Base-by-base conservation (phyloP, 208 protist genomes). In the Leptomonas seymouri region DNA sequence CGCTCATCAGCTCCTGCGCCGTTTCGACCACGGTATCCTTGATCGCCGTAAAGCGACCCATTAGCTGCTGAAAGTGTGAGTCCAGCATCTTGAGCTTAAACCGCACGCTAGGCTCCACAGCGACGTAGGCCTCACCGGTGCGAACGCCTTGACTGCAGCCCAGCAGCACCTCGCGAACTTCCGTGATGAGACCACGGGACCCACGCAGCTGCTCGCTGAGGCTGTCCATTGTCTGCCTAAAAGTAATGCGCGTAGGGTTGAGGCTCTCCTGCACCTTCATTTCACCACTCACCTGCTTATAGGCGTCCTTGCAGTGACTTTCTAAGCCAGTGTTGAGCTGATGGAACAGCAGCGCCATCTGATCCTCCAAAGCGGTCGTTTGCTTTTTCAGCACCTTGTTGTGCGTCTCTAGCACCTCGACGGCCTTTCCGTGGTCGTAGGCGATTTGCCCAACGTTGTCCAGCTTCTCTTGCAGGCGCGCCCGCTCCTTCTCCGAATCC, bases 281-380 rank as follows among this genome's bases (percentile, higher is more conserved):
- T 62, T 97, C 91, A 11, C 67, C 62, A 3, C 77, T 82, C 18
- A 92, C 86, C 71, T 86, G 84, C 28, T 91, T 81, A 61, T 89
- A 91, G 21, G 82, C 84, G 2, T 91, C 82, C 46, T 87, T 92
- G 78, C 86, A 94, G 67, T 90, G 82, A 21, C 63, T 71, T 61
- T 94, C 78, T 3, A 96, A 67, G 18, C 96, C 91, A 3, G 81
- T 76, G 71, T 95, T 95, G 9, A 97, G 67, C 49, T 96, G 91
- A 14, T 93, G 86, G 54, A 97, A 97, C 1, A 97, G 86, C 51
- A 96, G 64, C 54, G 90, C 90, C 94, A 97, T 97, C 59, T 97
- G 91, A 65, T 97, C 94, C 74, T 97, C 87, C 21, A 97, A 62
- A 16, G 83, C 90, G 23, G 49, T 93, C 25, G 84, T 94, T 39